A percentile compares a stretch with the other conserved stretches of the same genome.
Evolutionary conservation across 2,329 filamentous ascomycete species (phyloP).

Genomic region (Colletotrichum spaethianum): DNA sequence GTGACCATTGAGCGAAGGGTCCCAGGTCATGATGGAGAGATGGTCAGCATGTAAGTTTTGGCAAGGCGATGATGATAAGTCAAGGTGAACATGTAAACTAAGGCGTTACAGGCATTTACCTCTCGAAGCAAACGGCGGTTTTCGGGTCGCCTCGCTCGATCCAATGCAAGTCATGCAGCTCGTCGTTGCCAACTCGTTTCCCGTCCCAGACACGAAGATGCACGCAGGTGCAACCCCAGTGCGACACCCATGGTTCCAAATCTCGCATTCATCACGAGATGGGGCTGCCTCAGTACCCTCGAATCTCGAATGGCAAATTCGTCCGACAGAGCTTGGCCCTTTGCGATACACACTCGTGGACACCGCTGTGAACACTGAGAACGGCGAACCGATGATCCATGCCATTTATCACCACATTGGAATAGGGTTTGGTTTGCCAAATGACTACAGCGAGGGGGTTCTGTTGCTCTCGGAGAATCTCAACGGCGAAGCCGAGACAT

Average conservation of each 20-base stretch:
- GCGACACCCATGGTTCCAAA: conserved; percentile 32
- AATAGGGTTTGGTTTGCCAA: conserved; percentile 23
- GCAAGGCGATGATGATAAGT: background rate
- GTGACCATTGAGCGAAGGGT: conserved; percentile 13
- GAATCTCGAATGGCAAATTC: conserved; percentile 32
- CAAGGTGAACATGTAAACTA: background rate
- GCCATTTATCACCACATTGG: conserved; percentile 43
- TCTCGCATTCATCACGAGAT: background rate
- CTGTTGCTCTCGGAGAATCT: conserved; percentile 32
- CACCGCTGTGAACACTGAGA: background rate
- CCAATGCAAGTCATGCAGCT: background rate
- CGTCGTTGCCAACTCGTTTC: conserved; percentile 4
- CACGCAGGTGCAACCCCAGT: background rate
- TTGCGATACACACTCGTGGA: conserved; percentile 39
- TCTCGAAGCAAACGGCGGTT: background rate
- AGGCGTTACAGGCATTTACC: conserved; percentile 14
- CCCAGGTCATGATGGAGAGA: background rate
- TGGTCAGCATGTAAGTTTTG: conserved; percentile 17
- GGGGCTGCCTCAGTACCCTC: background rate
- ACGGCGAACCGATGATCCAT: conserved; percentile 11
- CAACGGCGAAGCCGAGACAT: conserved; percentile 11
- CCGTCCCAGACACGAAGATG: conserved; percentile 13
- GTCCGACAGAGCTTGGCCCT: conserved; percentile 23
- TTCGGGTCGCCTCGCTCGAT: conserved; percentile 15
- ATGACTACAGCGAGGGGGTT: conserved; percentile 40